Base-by-base conservation (phyloP, 2,329 filamentous ascomycete genomes). In the Cadophora gregata region DNA sequence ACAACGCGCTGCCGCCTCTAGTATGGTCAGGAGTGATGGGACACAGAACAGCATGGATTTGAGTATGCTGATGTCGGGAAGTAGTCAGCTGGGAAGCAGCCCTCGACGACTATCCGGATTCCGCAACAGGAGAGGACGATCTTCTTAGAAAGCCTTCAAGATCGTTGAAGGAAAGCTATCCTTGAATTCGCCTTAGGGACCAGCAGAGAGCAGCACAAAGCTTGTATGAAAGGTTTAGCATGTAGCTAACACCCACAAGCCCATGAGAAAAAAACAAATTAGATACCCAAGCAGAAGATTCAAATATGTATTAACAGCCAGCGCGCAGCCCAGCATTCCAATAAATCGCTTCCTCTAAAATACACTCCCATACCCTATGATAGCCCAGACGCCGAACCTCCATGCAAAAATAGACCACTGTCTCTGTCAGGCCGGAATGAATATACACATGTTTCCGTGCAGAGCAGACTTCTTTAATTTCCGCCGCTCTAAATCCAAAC, bases 401-500 rank as follows among this genome's bases (percentile, higher is more conserved):
- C 25, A 59, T 48, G 42, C 62, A 19, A 55, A 19, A 47, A 16
- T 19, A 36, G 12, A 25, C 31, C 36, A 29, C 24, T 36, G 21
- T 51, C 25, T 45, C 25, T 29, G 42, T 48, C n/a, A 29, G 42
- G 9, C 55, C 47, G 21, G 48, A 27, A 29, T 48, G 38, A 24
- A 48, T 48, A 38, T 59, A 33, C 31, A 45, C 47, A 29, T 50
- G 19, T 53, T 14, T n/a, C 9, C 59, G 50, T n/a, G 24, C 21
- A n/a, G 16, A 4, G 21, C n/a, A 38, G 33, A 36, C 38, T 24
- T 45, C 38, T 27, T 36, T n/a, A 33, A 42, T 47, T 47, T 27
- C 10, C 12, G 29, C 29, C 5, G 29, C 53, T 85, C 78, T 95
- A 75, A 92, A 96, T 79, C 94, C 95, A 97, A 67, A 98, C 95